These are phyloP conservation scores for Ustilaginoidea virens DNA, from an alignment of 2,329 filamentous ascomycete species.

Conservation along the genomic window DNA sequence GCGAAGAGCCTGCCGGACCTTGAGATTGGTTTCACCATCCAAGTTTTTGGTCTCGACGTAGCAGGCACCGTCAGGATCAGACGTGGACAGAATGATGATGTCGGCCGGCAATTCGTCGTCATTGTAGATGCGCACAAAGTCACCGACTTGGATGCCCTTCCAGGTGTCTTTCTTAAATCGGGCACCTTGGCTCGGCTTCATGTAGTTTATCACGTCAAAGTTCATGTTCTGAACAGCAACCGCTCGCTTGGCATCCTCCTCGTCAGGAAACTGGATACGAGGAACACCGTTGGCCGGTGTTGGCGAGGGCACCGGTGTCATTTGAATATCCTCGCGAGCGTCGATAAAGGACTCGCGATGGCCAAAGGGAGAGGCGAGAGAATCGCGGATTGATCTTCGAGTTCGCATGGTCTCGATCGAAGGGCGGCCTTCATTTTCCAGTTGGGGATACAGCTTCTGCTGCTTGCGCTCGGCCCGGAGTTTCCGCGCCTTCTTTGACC, in stretches of 20 bases:
- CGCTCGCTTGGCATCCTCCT: slow-evolving; percentile 17
- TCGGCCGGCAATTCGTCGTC: slow-evolving; percentile 92
- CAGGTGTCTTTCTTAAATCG: slow-evolving; percentile 86
- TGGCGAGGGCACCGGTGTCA: slow-evolving; percentile 88
- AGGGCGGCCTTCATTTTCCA: slow-evolving; percentile 39
- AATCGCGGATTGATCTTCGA: slow-evolving; percentile 19
- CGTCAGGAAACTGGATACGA: slow-evolving; percentile 23
- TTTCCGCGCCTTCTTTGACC: slow-evolving; percentile 34
- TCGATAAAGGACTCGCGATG: slow-evolving; percentile 38
- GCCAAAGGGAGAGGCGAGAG: slow-evolving; percentile 33
- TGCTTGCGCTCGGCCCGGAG: slow-evolving; percentile 32
- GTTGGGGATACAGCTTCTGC: slow-evolving; percentile 8
- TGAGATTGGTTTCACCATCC: slow-evolving; percentile 95
- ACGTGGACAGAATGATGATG: slow-evolving; percentile 81
- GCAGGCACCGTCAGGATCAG: slow-evolving; percentile 84
- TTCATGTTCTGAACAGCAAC: slow-evolving; percentile 29
- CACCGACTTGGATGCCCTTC: slow-evolving; percentile 91
- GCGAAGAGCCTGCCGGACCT: slow-evolving; percentile 81
- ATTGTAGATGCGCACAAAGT: slow-evolving; percentile 93
- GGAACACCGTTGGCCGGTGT: slow-evolving; percentile 27
- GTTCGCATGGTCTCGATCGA: slow-evolving; percentile 32
- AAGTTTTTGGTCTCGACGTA: slow-evolving; percentile 98
- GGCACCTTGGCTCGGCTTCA: slow-evolving; percentile 49
- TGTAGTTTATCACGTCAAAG: slow-evolving; percentile 55
- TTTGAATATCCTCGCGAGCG: slow-evolving; percentile 63